Percentiles rank a stretch among this genome's conserved stretches.
Conservation (phyloP, 2,329 filamentous ascomycete species). For the Colletotrichum melonis region DNA sequence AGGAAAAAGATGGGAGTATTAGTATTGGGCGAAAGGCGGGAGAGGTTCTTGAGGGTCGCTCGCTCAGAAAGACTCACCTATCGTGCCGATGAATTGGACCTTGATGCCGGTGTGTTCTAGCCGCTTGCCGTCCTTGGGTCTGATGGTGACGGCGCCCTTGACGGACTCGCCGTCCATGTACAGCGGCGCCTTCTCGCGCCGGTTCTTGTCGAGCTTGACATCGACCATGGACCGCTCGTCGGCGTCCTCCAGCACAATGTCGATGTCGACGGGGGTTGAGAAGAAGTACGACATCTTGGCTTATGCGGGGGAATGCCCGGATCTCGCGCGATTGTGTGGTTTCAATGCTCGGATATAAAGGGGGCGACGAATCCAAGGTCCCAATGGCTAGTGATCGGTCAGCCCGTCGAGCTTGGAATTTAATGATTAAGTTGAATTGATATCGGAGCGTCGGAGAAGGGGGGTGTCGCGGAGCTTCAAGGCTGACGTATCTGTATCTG, state of each 20-base stretch:
- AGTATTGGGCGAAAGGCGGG: no score
- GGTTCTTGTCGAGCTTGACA: slow-evolving; percentile 98
- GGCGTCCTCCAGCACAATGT: slow-evolving; percentile 95
- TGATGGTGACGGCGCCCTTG: slow-evolving; percentile 93
- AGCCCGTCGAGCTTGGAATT: not conserved
- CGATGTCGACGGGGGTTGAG: slow-evolving; percentile 97
- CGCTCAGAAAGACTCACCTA: slow-evolving; percentile 68
- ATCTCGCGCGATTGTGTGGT: slow-evolving; percentile 1
- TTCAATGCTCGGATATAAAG: slow-evolving; percentile 9
- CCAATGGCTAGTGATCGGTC: not conserved
- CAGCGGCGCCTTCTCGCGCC: slow-evolving; percentile 94
- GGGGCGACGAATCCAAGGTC: not conserved
- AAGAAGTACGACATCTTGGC: slow-evolving; percentile 93
- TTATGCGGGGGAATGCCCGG: slow-evolving; percentile 27
- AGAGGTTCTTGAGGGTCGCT: not conserved
- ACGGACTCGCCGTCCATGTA: slow-evolving; percentile 99
- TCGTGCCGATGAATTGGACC: slow-evolving; percentile 98
- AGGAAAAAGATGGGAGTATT: not conserved
- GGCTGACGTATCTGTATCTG: slow-evolving; percentile 23
- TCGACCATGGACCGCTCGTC: slow-evolving; percentile 96
- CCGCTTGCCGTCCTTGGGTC: slow-evolving; percentile 97
- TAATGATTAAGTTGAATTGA: not conserved
- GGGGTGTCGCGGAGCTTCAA: slow-evolving; percentile 10
- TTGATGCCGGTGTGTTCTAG: slow-evolving; percentile 99
- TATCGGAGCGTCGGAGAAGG: not conserved